A percentile compares a stretch with the other conserved stretches of the same genome.
phyloP scores from a whole-genome alignment of 768 basidiomycete genomes.

The Termitomyces sp. region DNA sequence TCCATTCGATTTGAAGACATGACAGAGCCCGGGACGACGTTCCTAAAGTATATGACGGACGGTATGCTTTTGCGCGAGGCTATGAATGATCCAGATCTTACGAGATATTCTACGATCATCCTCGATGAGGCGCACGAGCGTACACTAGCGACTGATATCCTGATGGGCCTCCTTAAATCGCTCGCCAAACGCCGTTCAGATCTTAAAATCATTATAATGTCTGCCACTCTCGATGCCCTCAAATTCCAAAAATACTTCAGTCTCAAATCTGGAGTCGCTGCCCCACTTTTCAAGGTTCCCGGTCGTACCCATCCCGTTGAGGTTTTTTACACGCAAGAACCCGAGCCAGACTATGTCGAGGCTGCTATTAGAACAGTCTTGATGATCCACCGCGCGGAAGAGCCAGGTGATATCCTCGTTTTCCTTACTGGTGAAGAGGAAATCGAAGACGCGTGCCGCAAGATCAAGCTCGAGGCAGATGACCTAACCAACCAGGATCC shows the following conservation, averaged over 20 bases:
- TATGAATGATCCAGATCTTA: slow-evolving; percentile 91
- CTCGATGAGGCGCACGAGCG: slow-evolving; percentile 99
- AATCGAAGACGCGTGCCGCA: slow-evolving; percentile 93
- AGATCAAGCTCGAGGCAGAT: slow-evolving; percentile 89
- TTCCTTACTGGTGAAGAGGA: slow-evolving; percentile 99
- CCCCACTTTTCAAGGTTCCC: slow-evolving; percentile 87
- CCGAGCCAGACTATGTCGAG: slow-evolving; percentile 95
- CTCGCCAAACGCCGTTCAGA: slow-evolving; percentile 79
- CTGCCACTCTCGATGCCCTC: slow-evolving; percentile 92
- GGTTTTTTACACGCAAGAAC: slow-evolving; percentile 89
- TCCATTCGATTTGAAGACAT: slow-evolving; percentile 98
- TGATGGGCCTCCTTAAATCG: slow-evolving; percentile 93
- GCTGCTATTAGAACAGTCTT: slow-evolving; percentile 94
- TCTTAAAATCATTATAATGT: slow-evolving; percentile 98
- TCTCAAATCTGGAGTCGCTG: slow-evolving; percentile 39
- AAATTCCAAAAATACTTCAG: slow-evolving; percentile 97
- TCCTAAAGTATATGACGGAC: slow-evolving; percentile 99
- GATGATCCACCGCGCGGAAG: slow-evolving; percentile 96
- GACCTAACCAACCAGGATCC: slow-evolving; percentile 71
- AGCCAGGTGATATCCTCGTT: slow-evolving; percentile 86
- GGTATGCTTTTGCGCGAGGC: slow-evolving; percentile 99
- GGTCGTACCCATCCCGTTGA: slow-evolving; percentile 95
- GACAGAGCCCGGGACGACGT: slow-evolving; percentile 86
- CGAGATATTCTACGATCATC: slow-evolving; percentile 95
- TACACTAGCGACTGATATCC: slow-evolving; percentile 94